These are phyloP conservation scores for Rubroshorea leprosula DNA, from an alignment of 345 rosid species.

Conservation along the genomic window DNA sequence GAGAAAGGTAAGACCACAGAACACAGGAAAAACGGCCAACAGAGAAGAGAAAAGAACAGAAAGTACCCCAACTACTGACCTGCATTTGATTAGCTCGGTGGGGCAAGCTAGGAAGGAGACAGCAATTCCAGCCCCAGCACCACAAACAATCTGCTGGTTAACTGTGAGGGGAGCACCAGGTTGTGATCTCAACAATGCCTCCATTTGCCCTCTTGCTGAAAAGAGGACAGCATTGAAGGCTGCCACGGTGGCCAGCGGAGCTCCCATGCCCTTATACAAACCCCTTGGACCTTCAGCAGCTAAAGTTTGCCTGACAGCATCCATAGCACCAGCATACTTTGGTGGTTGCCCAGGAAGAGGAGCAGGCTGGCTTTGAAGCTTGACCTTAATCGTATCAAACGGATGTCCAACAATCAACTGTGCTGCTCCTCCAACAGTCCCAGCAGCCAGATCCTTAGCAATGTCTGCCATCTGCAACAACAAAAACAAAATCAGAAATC, in stretches of 20 bases:
- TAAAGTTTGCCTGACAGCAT: constrained; percentile 80
- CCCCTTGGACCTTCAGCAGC: constrained; percentile 94
- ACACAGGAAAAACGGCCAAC: too few relatives aligned
- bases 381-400: constrained; percentile 96
- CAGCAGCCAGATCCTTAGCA: constrained; percentile 79
- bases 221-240: constrained; percentile 95
- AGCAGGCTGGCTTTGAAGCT: constrained; percentile 95
- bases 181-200: constrained; percentile 70
- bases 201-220: constrained; percentile 93
- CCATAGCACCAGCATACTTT: constrained; percentile 72
- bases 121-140: constrained; percentile 92
- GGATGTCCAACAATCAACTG: constrained; percentile 90
- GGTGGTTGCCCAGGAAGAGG: constrained; percentile 78
- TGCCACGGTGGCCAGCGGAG: constrained; percentile 97
- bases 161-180: constrained; percentile 76
- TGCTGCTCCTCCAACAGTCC: constrained; percentile 96
- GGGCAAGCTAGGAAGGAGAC: constrained; percentile 99
- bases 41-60: too few relatives aligned
- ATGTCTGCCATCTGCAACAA: constrained; percentile 76
- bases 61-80: constrained; percentile 48
- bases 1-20: too few relatives aligned
- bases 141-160: constrained; percentile 71
- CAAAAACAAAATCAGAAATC: constrained; percentile 2
- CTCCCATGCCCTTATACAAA: constrained; percentile 98
- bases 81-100: constrained; percentile 95